phyloP scores from a whole-genome alignment of 352 stramenopile genomes.

The Hyaloperonospora brassicae region DNA sequence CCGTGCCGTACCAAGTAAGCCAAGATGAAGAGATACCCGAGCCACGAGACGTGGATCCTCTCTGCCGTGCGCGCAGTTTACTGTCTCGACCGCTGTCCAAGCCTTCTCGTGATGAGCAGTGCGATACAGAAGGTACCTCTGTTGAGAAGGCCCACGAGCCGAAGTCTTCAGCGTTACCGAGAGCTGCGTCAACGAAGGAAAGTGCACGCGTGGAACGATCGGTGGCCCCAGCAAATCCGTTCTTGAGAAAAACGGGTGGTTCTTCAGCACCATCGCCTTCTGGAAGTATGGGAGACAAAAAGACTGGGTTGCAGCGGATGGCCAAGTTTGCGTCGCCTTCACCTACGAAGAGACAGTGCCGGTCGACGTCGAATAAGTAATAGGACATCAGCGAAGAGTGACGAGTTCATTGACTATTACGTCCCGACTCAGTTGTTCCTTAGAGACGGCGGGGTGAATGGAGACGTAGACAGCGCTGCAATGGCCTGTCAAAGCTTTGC shows the following conservation, averaged over 20 bases:
- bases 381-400: not conserved
- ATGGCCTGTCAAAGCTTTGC: no score
- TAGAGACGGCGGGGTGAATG: not conserved
- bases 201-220: slow-evolving; percentile 29
- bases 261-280: slow-evolving; percentile 14
- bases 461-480: not conserved
- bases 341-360: slow-evolving; percentile 35
- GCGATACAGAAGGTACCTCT: slow-evolving; percentile 11
- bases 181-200: slow-evolving; percentile 7
- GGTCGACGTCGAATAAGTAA: slow-evolving; percentile 29
- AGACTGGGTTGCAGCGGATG: slow-evolving; percentile 47
- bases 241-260: slow-evolving; percentile 47
- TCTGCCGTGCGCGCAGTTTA: slow-evolving; percentile 29
- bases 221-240: slow-evolving; percentile 58
- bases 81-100: slow-evolving; percentile 26
- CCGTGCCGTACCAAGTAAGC: slow-evolving; percentile 4
- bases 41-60: slow-evolving; percentile 21
- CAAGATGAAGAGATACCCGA: slow-evolving; percentile 13
- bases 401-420: no score
- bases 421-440: no score
- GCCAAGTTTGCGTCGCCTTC: slow-evolving; percentile 53
- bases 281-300: slow-evolving; percentile 20
- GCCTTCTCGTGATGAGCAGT: slow-evolving; percentile 12
- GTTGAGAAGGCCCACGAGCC: slow-evolving; percentile 10
- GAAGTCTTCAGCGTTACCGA: slow-evolving; percentile 7